Base-by-base conservation (phyloP, 805 yeast species). In the Starmerella cellae region DNA sequence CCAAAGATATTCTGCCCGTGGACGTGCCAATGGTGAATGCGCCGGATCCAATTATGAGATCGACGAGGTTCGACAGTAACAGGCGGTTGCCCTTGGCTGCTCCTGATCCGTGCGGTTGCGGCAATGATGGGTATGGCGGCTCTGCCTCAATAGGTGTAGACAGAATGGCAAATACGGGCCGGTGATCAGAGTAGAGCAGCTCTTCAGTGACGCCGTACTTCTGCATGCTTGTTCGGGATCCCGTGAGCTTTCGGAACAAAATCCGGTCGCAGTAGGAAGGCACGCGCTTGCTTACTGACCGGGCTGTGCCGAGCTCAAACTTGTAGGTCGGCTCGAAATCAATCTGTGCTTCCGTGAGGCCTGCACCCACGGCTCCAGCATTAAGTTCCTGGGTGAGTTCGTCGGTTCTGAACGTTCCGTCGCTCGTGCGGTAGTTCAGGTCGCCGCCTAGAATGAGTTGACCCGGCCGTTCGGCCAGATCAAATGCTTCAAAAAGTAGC, bases 251-350 rank as follows among this genome's bases (percentile, higher is more conserved):
- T 4, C 50, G 28, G 53, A 64, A 82, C 36, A 87, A 57, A 5
- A 87, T 72, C 41, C 97, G 62, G 57, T 87, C 97, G 60, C 95
- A 85, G 94, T 94, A 87, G 5, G 94, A 78, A 0, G 95, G 93
- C 1, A 65, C 63, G 42, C 95, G 66, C 50, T 75, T 77, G 2
- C 57, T 33, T 46, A 73, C 71, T 57, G 73, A 81, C n/a, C 69
- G 67, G 3, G 49, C 39, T 0, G 76, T 66, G 26, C 73, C 70
- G 1, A 68, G 45, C 39, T 60, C 58, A 57, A 66, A 82, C 60
- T 87, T 87, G 64, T 79, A 87, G 0, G 94, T 81, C 10, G 94
- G 95, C n/a, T 64, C 65, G 57, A 87, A 87, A 0, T 53, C 52
- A 14, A 87, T 68, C n/a, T 62, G 56, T 0, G 75, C 68, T 60